Evolutionary conservation across 2,329 filamentous ascomycete genomes (phyloP).

Genomic region (Cladophialophora immunda): DNA sequence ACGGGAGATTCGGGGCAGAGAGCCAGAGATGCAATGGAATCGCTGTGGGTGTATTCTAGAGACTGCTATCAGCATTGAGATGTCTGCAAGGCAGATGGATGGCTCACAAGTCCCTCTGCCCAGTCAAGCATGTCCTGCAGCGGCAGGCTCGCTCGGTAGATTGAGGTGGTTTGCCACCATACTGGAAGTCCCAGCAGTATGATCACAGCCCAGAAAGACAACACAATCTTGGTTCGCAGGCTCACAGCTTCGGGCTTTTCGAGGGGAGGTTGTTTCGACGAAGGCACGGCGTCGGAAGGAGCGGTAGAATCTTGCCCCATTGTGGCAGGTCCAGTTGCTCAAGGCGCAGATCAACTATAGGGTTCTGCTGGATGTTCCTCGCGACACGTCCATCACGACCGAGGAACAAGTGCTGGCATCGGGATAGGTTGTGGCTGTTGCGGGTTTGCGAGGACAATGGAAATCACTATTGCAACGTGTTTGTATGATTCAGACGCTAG

Average conservation of each 20-base stretch:
- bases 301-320: slow-evolving; percentile 20
- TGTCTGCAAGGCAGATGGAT: slow-evolving; percentile 3
- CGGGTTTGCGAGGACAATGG: not conserved
- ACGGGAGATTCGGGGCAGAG: slow-evolving; percentile 71
- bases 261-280: slow-evolving; percentile 68
- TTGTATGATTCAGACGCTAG: slow-evolving; percentile 8
- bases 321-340: not conserved
- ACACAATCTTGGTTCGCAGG: slow-evolving; percentile 76
- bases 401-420: not conserved
- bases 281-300: slow-evolving; percentile 11
- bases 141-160: slow-evolving; percentile 85
- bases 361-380: not conserved
- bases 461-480: slow-evolving; percentile 11
- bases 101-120: slow-evolving; percentile 82
- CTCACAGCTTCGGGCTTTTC: slow-evolving; percentile 75
- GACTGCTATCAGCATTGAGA: slow-evolving; percentile 22
- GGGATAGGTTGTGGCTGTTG: not conserved
- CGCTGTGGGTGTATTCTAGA: slow-evolving; percentile 82
- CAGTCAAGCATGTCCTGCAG: slow-evolving; percentile 87
- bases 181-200: slow-evolving; percentile 84
- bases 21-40: slow-evolving; percentile 87
- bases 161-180: slow-evolving; percentile 95
- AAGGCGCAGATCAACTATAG: not conserved
- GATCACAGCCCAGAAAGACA: slow-evolving; percentile 91
- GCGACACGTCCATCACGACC: slow-evolving; percentile 3